Base-by-base conservation (phyloP, 2,329 filamentous ascomycete species). In the Conoideocrella luteorostrata region DNA sequence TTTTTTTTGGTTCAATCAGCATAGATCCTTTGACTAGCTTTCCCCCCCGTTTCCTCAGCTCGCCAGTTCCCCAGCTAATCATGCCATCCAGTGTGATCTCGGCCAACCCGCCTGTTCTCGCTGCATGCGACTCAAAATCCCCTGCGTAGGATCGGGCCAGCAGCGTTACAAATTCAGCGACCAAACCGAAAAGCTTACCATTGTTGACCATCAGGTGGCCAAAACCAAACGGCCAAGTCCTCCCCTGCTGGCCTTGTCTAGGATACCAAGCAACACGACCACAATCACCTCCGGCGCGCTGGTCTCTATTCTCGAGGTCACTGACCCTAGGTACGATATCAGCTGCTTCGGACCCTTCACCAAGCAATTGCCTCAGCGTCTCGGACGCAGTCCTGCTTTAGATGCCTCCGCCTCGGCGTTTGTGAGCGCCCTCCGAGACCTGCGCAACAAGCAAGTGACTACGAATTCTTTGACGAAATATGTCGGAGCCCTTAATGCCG, bases 301-400 rank as follows among this genome's bases (percentile, higher is more conserved):
- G 40, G 62, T 52, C 33, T 61, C 45, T 42, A 54, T 54, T 39
- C 59, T 71, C 1, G 51, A 62, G 18, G 55, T 67, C 4, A 64
- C 60, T 0, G 68, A 74, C 39, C 56, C 71, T 13, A 59, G 68
- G 13, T 74, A 70, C 48, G 71, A 74, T 39, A 51, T 75, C 6
- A 56, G 57, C 32, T 68, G 66, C n/a, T 75, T 71, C 47, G 72
- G 72, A 1, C 49, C 52, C 1, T 75, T 70, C 48, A 51, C 75
- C 10, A 56, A 57, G 2, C 59, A 69, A n/a, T 54, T 76, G 1
- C 72, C 72, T 0, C 51, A 51, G 29, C 65, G 70, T 0, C 50
- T 76, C 3, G 73, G 72, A 1, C 54, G 47, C 11, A 74, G 70
- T 38, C 60, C 61, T 34, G 70, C 71, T 2, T 56, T 76, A 1